Conservation (phyloP, 352 stramenopile species). For the Phytophthora fragariae region DNA sequence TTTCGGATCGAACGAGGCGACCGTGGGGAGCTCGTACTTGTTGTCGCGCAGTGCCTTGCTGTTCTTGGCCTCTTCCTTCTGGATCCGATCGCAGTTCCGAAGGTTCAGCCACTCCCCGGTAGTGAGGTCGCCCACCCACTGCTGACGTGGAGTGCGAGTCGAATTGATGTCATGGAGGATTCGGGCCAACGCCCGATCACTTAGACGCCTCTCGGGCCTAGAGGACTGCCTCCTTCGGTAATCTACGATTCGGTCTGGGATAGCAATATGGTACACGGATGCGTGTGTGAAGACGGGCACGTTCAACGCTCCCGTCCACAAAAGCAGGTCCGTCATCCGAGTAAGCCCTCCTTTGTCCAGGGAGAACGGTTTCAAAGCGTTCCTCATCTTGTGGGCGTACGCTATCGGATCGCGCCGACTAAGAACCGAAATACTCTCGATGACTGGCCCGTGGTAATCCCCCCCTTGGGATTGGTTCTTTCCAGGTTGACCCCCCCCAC, state of each 20-base stretch:
- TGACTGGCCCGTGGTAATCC: no score
- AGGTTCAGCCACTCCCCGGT: not conserved
- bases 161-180: not conserved
- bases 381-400: no score
- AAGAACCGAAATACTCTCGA: no score
- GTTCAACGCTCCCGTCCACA: no score
- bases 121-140: not conserved
- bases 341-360: no score
- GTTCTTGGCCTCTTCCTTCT: not conserved
- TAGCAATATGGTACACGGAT: constrained; percentile 89
- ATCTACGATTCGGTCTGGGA: constrained; percentile 81
- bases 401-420: no score
- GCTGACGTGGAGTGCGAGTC: not conserved
- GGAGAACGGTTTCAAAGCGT: no score
- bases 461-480: no score
- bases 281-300: constrained; percentile 79
- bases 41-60: not conserved
- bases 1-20: not conserved
- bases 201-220: not conserved
- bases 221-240: constrained; percentile 51
- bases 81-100: not conserved
- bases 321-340: no score
- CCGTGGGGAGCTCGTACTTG: not conserved
- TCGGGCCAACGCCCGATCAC: not conserved
- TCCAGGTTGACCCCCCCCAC: no score